These are phyloP conservation scores for Brettanomyces custersianus DNA, from an alignment of 805 yeast species.

Conservation along the genomic window DNA sequence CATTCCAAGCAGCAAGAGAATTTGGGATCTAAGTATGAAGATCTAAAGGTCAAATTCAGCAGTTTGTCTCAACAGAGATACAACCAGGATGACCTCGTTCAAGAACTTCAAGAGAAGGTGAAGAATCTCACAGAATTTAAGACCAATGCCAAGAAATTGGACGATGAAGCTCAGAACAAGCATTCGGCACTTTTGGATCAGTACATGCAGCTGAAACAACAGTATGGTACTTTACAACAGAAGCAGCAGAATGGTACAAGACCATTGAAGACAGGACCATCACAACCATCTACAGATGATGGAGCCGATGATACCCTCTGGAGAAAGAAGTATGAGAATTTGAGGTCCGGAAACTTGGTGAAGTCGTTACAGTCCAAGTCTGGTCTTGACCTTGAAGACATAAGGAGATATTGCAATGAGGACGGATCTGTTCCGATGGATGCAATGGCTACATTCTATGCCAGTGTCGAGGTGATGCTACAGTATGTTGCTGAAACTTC, in stretches of 20 bases:
- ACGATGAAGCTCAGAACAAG: not conserved
- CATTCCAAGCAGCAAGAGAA: constrained; percentile 4
- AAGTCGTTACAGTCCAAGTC: constrained; percentile 6
- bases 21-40: no score
- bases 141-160: no score
- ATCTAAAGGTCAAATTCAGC: no score
- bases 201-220: constrained; percentile 1
- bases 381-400: constrained; percentile 1
- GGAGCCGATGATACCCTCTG: constrained; percentile 22
- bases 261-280: constrained; percentile 3
- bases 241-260: no score
- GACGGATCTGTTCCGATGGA: constrained; percentile 39
- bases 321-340: constrained; percentile 42
- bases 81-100: no score
- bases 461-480: constrained; percentile 39
- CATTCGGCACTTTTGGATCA: not conserved
- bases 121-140: no score
- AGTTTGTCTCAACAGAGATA: no score
- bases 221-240: constrained; percentile 2
- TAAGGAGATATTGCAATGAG: constrained; percentile 7
- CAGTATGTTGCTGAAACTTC: constrained; percentile 14
- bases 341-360: constrained; percentile 23
- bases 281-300: not conserved
- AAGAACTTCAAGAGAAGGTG: no score
- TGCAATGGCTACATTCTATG: constrained; percentile 36